Evolutionary conservation across 2,329 filamentous ascomycete species (phyloP), one percentile per base, ranked within the genome.

Genomic region (Claviceps maximensis): DNA sequence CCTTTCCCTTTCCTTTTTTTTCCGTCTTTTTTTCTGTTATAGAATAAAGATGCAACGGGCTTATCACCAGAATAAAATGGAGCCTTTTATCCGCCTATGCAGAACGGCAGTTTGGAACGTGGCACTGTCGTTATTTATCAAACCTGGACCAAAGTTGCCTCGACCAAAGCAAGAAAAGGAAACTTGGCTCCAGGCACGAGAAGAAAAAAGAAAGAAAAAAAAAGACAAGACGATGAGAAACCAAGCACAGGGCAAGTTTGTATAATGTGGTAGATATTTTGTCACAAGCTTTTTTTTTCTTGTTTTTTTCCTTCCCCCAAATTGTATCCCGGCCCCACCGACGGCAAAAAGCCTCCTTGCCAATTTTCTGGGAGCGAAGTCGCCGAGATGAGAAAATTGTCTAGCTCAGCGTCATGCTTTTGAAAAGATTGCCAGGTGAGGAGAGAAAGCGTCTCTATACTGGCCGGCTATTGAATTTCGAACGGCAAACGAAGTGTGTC

Each of bases 191-290:
- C 49, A 49, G 36, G 27, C 31, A 38, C 41, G 41, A 52, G 31
- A 33, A 17, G 49, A 12, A 33, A 10, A 10, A 33, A 33, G 10
- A 12, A 33, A 12, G 15, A 25, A 29, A 33, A 41, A 44, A 46
- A 29, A 46, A 46, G 31, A 50, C 46, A 49, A 45, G 31, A 23
- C 45, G 50, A 47, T 38, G 1, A 13, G 41, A 41, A 52, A 29
- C 53, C 50, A 52, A 52, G 53, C 47, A 52, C 47, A 42, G 46
- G 25, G 19, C 12, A 50, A 52, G 33, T 44, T 38, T 38, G 45
- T 48, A 33, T 52, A 54, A 52, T 29, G 38, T 45, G 45, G 46
- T 54, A 54, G 29, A 54, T 49, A 38, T 52, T 38, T 33, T 54
- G 50, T 38, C 23, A 42, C 42, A 50, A 49, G 21, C 10, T 15